Conservation (phyloP, 2,329 filamentous ascomycete species). For the Talaromyces albobiverticillius region DNA sequence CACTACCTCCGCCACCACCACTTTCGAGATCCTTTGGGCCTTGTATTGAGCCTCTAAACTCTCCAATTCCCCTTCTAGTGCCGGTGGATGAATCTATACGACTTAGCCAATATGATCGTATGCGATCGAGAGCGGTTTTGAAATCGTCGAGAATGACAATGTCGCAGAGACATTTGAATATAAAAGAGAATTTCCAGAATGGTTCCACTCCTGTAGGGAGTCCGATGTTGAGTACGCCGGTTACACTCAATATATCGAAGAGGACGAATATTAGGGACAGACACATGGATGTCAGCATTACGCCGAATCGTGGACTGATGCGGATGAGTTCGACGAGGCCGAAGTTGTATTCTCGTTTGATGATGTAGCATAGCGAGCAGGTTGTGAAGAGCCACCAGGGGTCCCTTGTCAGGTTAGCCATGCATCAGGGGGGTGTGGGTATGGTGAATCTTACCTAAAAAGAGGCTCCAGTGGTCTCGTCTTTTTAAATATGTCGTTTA, state of each 20-base stretch:
- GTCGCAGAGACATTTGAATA: slow-evolving; percentile 51
- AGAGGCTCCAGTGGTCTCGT: slow-evolving; percentile 61
- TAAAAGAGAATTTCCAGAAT: slow-evolving; percentile 62
- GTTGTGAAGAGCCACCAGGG: slow-evolving; percentile 68
- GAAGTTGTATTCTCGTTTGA: slow-evolving; percentile 61
- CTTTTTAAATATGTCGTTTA: slow-evolving; percentile 51
- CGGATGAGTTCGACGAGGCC: slow-evolving; percentile 55
- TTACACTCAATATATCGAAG: slow-evolving; percentile 60
- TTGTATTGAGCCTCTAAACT: background rate
- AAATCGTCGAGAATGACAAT: slow-evolving; percentile 67
- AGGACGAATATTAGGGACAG: slow-evolving; percentile 61
- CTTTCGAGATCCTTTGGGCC: background rate
- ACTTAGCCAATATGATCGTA: slow-evolving; percentile 32
- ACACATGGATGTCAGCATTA: slow-evolving; percentile 61
- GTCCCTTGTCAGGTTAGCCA: slow-evolving; percentile 40
- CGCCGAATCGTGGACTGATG: slow-evolving; percentile 62
- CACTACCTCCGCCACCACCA: no score
- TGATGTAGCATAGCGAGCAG: slow-evolving; percentile 59
- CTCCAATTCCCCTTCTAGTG: no score
- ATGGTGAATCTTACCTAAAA: slow-evolving; percentile 45
- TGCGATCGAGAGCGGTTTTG: slow-evolving; percentile 54
- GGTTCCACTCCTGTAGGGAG: slow-evolving; percentile 60
- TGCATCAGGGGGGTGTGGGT: background rate
- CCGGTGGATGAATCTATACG: background rate
- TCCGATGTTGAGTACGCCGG: slow-evolving; percentile 42